phyloP scores from a whole-genome alignment of 352 stramenopile genomes.

The Phytophthora aleatoria region DNA sequence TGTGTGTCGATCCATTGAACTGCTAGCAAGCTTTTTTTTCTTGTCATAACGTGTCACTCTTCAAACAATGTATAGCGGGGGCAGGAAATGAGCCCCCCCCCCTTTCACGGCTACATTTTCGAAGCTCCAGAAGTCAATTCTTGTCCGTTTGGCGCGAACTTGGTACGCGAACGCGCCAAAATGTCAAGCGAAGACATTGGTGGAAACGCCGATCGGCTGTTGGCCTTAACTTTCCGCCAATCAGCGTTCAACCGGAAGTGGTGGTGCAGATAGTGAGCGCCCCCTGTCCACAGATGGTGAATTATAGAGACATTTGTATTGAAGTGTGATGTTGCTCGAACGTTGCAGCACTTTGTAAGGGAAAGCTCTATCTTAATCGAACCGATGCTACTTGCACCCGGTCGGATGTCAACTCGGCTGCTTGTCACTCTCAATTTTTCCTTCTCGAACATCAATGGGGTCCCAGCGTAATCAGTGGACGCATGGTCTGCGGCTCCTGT shows the following conservation, averaged over 20 bases:
- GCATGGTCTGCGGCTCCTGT: not conserved
- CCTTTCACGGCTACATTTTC: not conserved
- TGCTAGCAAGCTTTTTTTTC: no score
- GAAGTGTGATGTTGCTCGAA: not conserved
- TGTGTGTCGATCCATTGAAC: no score
- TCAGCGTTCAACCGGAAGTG: not conserved
- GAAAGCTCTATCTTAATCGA: not conserved
- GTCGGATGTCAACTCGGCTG: not conserved
- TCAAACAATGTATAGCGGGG: not conserved
- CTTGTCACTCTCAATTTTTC: not conserved
- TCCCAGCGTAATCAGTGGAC: not conserved
- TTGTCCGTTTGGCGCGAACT: not conserved
- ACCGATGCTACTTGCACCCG: not conserved
- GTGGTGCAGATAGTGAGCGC: not conserved
- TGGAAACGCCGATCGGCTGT: not conserved
- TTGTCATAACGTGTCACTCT: no score
- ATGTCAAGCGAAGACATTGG: not conserved
- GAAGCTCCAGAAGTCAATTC: not conserved
- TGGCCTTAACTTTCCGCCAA: not conserved
- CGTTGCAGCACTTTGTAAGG: not conserved
- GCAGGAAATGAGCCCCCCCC: not conserved
- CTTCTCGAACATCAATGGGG: not conserved
- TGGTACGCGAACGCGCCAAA: not conserved
- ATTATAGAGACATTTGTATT: not conserved
- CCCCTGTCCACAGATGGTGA: not conserved